Conservation (phyloP, 2,329 filamentous ascomycete species). For the Cercospora zeina region DNA sequence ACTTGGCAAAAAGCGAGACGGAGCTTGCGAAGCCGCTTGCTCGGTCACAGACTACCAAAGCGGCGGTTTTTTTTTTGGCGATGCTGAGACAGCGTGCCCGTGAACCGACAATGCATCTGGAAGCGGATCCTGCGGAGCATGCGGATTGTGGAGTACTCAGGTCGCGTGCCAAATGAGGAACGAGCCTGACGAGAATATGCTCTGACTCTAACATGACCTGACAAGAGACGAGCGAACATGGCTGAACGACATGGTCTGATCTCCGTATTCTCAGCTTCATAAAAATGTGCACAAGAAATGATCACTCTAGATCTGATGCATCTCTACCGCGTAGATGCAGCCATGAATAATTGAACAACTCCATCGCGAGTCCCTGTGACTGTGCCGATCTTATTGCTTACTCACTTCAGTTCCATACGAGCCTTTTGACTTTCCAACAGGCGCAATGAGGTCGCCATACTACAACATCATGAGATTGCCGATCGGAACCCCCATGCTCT, state of each 20-base stretch:
- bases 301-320: too few relatives aligned
- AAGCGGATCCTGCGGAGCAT: neutral
- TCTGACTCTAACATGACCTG: too few relatives aligned
- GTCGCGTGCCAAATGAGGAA: too few relatives aligned
- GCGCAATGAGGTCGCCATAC: neutral
- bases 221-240: too few relatives aligned
- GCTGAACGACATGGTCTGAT: too few relatives aligned
- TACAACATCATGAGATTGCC: constrained; percentile 64
- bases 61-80: neutral
- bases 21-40: neutral
- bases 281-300: too few relatives aligned
- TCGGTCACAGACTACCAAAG: neutral
- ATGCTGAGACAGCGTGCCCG: neutral
- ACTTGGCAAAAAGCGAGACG: neutral
- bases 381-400: neutral
- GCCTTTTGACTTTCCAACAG: neutral
- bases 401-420: neutral
- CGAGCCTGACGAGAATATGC: too few relatives aligned
- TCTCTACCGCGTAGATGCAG: too few relatives aligned
- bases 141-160: neutral
- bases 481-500: constrained; percentile 77
- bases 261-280: too few relatives aligned
- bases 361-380: too few relatives aligned
- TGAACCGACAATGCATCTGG: neutral
- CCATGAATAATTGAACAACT: too few relatives aligned